phyloP scores from a whole-genome alignment of 176 grass and related monocot species.

The Avena atlantica region DNA sequence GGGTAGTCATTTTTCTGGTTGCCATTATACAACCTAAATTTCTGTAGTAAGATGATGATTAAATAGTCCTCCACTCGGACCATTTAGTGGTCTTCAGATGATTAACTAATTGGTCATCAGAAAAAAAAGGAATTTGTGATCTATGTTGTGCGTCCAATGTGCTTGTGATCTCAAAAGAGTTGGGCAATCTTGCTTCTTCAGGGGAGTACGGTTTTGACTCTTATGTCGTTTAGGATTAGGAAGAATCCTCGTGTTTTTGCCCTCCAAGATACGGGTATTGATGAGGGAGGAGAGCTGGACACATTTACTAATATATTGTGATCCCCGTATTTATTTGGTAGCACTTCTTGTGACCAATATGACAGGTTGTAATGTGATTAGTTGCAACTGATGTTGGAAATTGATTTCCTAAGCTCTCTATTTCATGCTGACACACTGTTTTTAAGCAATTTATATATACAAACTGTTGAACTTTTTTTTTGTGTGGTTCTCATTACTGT shows the following conservation, averaged over 20 bases:
- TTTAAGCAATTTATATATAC: not conserved
- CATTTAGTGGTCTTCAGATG: not conserved
- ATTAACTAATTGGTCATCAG: not conserved
- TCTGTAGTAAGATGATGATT: not conserved
- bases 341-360: not conserved
- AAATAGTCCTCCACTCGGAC: not conserved
- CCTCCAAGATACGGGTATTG: not conserved
- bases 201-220: too few species aligned
- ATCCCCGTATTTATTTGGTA: not conserved
- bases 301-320: not conserved
- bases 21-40: not conserved
- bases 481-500: not conserved
- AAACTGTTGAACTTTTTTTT: not conserved
- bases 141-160: too few species aligned
- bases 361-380: not conserved
- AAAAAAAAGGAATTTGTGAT: too few species aligned
- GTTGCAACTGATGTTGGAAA: not conserved
- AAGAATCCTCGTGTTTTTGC: too few species aligned
- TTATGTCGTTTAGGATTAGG: too few species aligned
- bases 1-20: not conserved
- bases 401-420: not conserved
- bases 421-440: not conserved
- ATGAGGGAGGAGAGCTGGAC: not conserved
- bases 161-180: too few species aligned
- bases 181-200: too few species aligned